phyloP scores from a whole-genome alignment of 768 basidiomycete species.

The Trametes elegans region DNA sequence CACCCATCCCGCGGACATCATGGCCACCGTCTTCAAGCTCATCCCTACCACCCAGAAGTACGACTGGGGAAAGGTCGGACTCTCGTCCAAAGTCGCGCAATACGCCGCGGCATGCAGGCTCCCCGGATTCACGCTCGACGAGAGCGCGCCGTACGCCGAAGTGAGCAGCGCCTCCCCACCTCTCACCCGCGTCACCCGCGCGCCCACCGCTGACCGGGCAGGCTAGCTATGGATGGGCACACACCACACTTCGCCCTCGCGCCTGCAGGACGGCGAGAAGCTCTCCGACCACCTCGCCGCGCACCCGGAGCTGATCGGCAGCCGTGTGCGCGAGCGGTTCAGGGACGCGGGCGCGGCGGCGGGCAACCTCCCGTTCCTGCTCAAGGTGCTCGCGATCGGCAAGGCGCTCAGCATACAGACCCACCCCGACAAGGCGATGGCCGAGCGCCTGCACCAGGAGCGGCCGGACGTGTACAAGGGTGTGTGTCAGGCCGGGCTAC shows the following conservation, averaged over 20 bases:
- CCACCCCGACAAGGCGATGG: conserved; percentile 55
- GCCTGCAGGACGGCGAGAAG: conserved; percentile 36
- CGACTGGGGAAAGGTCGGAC: conserved; percentile 92
- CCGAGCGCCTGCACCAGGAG: conserved; percentile 42
- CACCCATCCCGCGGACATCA: not conserved
- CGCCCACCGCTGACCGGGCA: not conserved
- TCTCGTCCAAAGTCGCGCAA: conserved; percentile 82
- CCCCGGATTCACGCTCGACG: conserved; percentile 66
- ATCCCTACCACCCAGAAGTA: conserved; percentile 84
- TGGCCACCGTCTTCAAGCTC: conserved; percentile 66
- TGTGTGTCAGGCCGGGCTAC: conserved; percentile 37
- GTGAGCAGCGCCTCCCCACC: conserved; percentile 40
- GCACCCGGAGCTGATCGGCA: conserved; percentile 62
- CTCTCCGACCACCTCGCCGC: conserved; percentile 62
- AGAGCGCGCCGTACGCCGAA: conserved; percentile 86
- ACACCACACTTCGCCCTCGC: conserved; percentile 73
- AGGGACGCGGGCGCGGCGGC: conserved; percentile 23
- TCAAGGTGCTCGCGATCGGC: conserved; percentile 58
- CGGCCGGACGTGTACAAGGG: conserved; percentile 91
- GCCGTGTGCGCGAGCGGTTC: conserved; percentile 22
- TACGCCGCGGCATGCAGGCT: conserved; percentile 62
- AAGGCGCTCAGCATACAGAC: conserved; percentile 63
- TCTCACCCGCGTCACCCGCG: not conserved
- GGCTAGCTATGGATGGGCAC: conserved; percentile 98
- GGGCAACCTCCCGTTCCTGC: conserved; percentile 47